Evolutionary conservation across 1,284 basidiomycete genomes (phyloP).

Genomic region (Cerrena zonata): DNA sequence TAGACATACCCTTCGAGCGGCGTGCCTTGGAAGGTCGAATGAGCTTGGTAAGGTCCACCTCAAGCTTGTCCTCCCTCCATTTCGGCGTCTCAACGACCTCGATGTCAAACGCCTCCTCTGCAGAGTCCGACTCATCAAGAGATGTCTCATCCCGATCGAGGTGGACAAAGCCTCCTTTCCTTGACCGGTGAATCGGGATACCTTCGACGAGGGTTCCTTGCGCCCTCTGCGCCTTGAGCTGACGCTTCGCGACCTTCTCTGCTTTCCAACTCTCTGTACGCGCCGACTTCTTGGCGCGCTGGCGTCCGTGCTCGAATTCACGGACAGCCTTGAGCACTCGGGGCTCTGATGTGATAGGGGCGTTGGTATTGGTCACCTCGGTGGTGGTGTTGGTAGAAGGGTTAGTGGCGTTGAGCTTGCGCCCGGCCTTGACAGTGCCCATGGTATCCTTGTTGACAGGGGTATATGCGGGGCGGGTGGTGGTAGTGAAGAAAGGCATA

Average conservation of each 20-base stretch:
- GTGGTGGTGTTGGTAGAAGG: constrained; percentile 1
- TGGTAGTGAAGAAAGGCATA: constrained; percentile 11
- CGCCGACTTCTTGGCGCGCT: constrained; percentile 39
- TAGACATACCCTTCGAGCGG: constrained; percentile 33
- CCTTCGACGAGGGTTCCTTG: constrained; percentile 5
- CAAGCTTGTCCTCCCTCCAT: constrained; percentile 18
- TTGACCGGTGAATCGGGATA: background rate
- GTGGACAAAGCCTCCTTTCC: background rate
- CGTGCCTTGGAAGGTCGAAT: constrained; percentile 36
- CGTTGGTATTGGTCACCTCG: constrained; percentile 2
- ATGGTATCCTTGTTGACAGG: constrained; percentile 2
- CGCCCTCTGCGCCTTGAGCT: constrained; percentile 14
- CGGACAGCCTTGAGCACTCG: constrained; percentile 36
- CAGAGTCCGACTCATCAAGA: constrained; percentile 6
- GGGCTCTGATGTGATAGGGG: constrained; percentile 5
- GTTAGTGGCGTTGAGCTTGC: constrained; percentile 1
- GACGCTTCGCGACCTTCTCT: constrained; percentile 27
- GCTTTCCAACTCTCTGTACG: constrained; percentile 33
- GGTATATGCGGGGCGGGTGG: background rate
- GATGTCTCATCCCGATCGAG: background rate
- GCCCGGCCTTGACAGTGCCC: constrained; percentile 1
- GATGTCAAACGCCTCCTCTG: constrained; percentile 8
- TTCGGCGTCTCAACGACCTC: constrained; percentile 9
- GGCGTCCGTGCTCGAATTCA: constrained; percentile 43
- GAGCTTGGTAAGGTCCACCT: constrained; percentile 43